These are phyloP conservation scores for Chaetomium globosum DNA, from an alignment of 2,329 filamentous ascomycete genomes.

Conservation along the genomic window DNA sequence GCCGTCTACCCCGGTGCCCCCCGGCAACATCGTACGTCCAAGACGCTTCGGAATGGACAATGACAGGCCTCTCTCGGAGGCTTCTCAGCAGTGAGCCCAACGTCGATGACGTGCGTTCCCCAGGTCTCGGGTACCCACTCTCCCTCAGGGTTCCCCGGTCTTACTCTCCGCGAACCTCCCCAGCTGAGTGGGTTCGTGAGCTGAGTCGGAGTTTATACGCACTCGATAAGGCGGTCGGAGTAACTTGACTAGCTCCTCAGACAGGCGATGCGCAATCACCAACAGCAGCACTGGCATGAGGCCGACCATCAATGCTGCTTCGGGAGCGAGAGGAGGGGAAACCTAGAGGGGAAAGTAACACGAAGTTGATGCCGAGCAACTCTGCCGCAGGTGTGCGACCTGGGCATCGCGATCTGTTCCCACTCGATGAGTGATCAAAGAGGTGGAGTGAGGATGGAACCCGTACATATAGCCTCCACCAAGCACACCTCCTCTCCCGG, in stretches of 20 bases:
- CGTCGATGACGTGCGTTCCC: conserved; percentile 4
- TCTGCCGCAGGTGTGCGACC: background rate
- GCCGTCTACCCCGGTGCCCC: background rate
- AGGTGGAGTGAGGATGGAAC: background rate
- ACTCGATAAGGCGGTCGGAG: background rate
- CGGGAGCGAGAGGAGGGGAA: background rate
- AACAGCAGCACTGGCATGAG: background rate
- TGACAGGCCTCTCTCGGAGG: background rate
- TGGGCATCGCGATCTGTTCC: background rate
- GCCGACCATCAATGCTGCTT: conserved; percentile 2
- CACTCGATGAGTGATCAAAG: background rate
- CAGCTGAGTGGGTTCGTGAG: background rate
- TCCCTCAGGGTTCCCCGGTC: background rate
- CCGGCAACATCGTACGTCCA: background rate
- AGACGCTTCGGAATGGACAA: background rate
- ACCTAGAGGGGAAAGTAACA: background rate
- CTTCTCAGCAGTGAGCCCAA: background rate
- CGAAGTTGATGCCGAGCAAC: background rate
- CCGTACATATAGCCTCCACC: conserved; percentile 2
- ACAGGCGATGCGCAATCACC: background rate
- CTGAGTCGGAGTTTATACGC: conserved; percentile 4
- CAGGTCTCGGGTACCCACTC: conserved; percentile 1
- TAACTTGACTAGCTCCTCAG: background rate
- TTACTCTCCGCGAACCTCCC: background rate
- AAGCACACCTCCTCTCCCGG: background rate